Evolutionary conservation across 1,284 basidiomycete species (phyloP).

Genomic region (Apiotrichum veenhuisii): DNA sequence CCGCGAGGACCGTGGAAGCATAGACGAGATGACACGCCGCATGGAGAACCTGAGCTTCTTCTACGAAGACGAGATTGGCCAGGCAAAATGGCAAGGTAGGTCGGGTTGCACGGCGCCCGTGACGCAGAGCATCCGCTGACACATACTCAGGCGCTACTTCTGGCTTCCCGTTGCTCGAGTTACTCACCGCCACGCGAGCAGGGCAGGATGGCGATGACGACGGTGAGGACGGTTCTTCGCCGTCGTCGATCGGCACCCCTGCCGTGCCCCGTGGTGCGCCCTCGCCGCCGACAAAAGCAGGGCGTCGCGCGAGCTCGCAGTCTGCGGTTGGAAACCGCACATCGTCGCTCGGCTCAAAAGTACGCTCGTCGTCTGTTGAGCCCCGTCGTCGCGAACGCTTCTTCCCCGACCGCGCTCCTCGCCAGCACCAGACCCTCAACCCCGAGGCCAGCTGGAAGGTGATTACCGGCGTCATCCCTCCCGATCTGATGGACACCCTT

Average conservation of each 20-base stretch:
- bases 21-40: slow-evolving; percentile 38
- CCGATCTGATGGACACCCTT: slow-evolving; percentile 78
- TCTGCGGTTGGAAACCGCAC: slow-evolving; percentile 12
- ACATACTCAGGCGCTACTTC: slow-evolving; percentile 66
- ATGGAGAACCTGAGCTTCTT: slow-evolving; percentile 49
- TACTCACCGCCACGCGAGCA: slow-evolving; percentile 60
- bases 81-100: slow-evolving; percentile 51
- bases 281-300: slow-evolving; percentile 4
- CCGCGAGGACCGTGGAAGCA: slow-evolving; percentile 21
- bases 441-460: slow-evolving; percentile 62
- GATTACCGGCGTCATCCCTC: slow-evolving; percentile 78
- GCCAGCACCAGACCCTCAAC: slow-evolving; percentile 66
- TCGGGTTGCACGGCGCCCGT: not conserved
- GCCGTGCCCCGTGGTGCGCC: slow-evolving; percentile 4
- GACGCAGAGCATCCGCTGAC: slow-evolving; percentile 7
- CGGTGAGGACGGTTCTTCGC: slow-evolving; percentile 17
- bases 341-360: slow-evolving; percentile 11
- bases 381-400: slow-evolving; percentile 35
- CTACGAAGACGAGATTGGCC: slow-evolving; percentile 52
- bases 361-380: slow-evolving; percentile 20
- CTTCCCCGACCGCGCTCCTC: slow-evolving; percentile 64
- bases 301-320: slow-evolving; percentile 20
- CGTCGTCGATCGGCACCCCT: slow-evolving; percentile 13
- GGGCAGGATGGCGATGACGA: slow-evolving; percentile 11
- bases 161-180: slow-evolving; percentile 75